phyloP scores from a whole-genome alignment of 202 grass and related monocot genomes.

The Panicum virgatum region DNA sequence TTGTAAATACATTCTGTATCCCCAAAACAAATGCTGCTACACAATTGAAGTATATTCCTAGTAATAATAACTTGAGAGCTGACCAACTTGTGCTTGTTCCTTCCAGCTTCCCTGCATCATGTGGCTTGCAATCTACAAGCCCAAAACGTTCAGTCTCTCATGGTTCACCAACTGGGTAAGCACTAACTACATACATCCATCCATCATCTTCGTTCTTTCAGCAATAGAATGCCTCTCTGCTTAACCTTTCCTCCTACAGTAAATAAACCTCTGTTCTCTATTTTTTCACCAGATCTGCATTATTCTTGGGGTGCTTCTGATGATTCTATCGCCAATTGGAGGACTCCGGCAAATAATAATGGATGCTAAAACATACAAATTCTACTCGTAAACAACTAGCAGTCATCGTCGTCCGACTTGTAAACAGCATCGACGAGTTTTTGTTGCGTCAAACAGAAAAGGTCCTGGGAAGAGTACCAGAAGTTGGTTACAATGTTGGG shows the following conservation, averaged over 20 bases:
- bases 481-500: not conserved
- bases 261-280: not conserved
- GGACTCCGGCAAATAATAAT: constrained; percentile 75
- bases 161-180: constrained; percentile 91
- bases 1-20: not conserved
- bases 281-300: constrained; percentile 69
- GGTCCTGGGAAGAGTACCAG: not conserved
- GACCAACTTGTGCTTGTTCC: constrained; percentile 1
- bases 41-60: not conserved
- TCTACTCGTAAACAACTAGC: constrained; percentile 58
- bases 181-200: not conserved
- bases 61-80: not conserved
- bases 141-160: constrained; percentile 73
- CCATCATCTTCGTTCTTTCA: not conserved
- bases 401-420: not conserved
- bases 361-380: constrained; percentile 55
- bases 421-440: not conserved
- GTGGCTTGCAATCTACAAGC: constrained; percentile 93
- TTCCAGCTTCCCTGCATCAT: constrained; percentile 86
- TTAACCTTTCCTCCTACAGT: constrained; percentile 7
- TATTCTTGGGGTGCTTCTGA: constrained; percentile 67
- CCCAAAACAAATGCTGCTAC: not conserved
- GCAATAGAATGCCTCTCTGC: not conserved
- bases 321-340: constrained; percentile 77
- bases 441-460: not conserved